Percentiles rank a stretch among this genome's conserved stretches.
These are phyloP conservation scores for Fusarium heterosporum DNA, from an alignment of 2,329 filamentous ascomycete species.

Conservation along the genomic window DNA sequence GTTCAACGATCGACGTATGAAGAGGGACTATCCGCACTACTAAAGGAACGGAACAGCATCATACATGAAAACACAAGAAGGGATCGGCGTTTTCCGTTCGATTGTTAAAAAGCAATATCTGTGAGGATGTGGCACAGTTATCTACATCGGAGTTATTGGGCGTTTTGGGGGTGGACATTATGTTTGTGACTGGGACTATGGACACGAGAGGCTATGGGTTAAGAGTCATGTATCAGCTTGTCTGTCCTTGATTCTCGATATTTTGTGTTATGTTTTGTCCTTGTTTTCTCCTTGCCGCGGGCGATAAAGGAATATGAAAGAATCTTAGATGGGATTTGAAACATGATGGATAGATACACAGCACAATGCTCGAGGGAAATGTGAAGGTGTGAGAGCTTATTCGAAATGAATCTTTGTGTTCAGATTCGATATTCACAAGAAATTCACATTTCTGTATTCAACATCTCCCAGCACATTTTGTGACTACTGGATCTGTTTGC, in stretches of 20 bases:
- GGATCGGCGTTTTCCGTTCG: slow-evolving; percentile 47
- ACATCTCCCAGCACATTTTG: not conserved
- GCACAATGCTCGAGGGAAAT: slow-evolving; percentile 39
- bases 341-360: slow-evolving; percentile 38
- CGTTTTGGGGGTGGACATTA: slow-evolving; percentile 20
- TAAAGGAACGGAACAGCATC: slow-evolving; percentile 47
- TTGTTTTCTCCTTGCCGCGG: slow-evolving; percentile 19
- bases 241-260: slow-evolving; percentile 5
- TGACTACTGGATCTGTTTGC: not conserved
- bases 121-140: slow-evolving; percentile 39
- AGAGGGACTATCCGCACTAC: slow-evolving; percentile 44
- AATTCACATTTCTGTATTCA: slow-evolving; percentile 12
- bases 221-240: slow-evolving; percentile 25
- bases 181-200: slow-evolving; percentile 28
- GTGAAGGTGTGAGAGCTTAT: slow-evolving; percentile 21
- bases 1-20: slow-evolving; percentile 41
- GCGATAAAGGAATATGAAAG: slow-evolving; percentile 35
- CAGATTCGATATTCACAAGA: slow-evolving; percentile 32
- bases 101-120: slow-evolving; percentile 48
- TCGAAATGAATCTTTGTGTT: slow-evolving; percentile 22
- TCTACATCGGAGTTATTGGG: slow-evolving; percentile 39
- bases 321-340: slow-evolving; percentile 30
- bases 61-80: slow-evolving; percentile 40
- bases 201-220: slow-evolving; percentile 33
- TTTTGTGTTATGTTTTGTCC: slow-evolving; percentile 35